Conservation (phyloP, 2,329 filamentous ascomycete genomes). For the Trichoderma atrobrunneum region DNA sequence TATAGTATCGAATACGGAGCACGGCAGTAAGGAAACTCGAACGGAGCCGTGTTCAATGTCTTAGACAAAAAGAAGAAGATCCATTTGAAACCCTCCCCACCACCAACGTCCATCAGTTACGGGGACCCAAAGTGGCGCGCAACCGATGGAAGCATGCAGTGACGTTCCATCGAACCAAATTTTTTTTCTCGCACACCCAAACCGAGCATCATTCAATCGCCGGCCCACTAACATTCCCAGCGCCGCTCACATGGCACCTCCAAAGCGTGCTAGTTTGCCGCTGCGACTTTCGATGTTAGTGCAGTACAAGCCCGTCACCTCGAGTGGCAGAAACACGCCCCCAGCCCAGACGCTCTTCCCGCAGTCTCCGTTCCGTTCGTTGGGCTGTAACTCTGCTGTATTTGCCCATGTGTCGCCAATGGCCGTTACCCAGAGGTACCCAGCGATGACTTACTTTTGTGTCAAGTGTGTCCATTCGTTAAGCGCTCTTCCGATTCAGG, state of each 20-base stretch:
- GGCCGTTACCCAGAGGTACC: neutral
- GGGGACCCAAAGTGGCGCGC: neutral
- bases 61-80: neutral
- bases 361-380: neutral
- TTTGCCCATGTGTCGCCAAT: neutral
- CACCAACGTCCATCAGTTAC: neutral
- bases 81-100: neutral
- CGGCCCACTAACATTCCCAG: constrained; percentile 10
- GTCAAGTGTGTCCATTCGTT: neutral
- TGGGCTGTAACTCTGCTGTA: neutral
- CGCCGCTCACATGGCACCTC: constrained; percentile 14
- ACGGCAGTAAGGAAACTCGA: neutral
- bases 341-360: neutral
- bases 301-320: constrained; percentile 15
- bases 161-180: constrained; percentile 26
- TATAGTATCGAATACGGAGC: neutral
- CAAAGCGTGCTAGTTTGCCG: constrained; percentile 1
- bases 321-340: neutral
- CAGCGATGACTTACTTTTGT: neutral
- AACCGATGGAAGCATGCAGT: constrained; percentile 22
- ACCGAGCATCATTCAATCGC: neutral
- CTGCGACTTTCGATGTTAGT: constrained; percentile 12
- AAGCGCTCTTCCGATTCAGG: constrained; percentile 19
- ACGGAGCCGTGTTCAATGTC: neutral
- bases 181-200: constrained; percentile 3